A percentile compares a stretch with the other conserved stretches of the same genome.
These are phyloP conservation scores for Polyporus arcularius DNA, from an alignment of 768 basidiomycete genomes.

Conservation along the genomic window DNA sequence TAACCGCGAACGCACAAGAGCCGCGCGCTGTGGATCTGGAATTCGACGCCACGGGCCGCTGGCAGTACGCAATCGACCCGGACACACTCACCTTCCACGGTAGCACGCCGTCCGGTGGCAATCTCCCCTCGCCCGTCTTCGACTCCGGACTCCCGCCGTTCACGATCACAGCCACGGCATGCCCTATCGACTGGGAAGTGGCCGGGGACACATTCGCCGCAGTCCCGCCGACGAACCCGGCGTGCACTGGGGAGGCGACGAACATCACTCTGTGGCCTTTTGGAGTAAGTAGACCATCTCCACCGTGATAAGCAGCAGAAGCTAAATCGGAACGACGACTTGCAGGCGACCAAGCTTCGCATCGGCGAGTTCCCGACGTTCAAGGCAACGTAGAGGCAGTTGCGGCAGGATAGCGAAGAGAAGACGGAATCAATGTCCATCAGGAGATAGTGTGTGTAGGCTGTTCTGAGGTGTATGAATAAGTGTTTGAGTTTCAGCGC, in stretches of 20 bases:
- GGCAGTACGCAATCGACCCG: conserved; percentile 60
- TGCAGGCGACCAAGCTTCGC: conserved; percentile 34
- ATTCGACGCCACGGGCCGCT: conserved; percentile 47
- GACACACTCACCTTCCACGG: conserved; percentile 32
- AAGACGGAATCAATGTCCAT: not conserved
- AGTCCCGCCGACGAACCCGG: conserved; percentile 44
- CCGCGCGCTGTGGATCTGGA: conserved; percentile 50
- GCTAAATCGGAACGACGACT: not conserved
- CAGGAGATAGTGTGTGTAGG: not conserved
- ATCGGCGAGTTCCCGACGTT: conserved; percentile 36
- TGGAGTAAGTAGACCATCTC: conserved; percentile 41
- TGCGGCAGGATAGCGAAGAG: not conserved
- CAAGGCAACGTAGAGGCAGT: conserved; percentile 6
- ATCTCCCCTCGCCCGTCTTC: conserved; percentile 36
- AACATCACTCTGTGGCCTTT: conserved; percentile 49
- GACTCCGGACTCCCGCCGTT: conserved; percentile 50
- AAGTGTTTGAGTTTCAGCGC: not conserved
- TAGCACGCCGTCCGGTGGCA: conserved; percentile 24
- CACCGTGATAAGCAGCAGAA: not conserved
- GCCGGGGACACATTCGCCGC: conserved; percentile 53
- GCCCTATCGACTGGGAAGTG: conserved; percentile 46
- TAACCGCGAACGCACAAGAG: conserved; percentile 44
- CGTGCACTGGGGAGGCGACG: conserved; percentile 42
- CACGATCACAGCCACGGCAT: conserved; percentile 51
- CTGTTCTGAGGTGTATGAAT: not conserved